Percentiles rank a stretch among this genome's conserved stretches.
Evolutionary conservation across 768 basidiomycete species (phyloP).

Genomic region (Kwoniella bestiolae): DNA sequence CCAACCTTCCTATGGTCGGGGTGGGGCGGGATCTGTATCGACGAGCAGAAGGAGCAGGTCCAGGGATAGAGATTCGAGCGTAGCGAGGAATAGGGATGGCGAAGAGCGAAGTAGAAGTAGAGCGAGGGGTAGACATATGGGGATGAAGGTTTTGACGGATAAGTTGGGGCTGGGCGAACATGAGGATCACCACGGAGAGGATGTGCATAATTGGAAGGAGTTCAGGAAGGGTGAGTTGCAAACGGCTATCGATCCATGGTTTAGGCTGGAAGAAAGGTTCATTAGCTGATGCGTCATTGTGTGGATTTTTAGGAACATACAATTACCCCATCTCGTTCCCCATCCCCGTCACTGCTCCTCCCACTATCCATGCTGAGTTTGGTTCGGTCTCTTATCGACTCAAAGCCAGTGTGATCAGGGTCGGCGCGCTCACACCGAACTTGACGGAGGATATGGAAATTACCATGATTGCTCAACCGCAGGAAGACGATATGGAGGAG

Average conservation of each 20-base stretch:
- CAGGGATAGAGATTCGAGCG: constrained; percentile 20
- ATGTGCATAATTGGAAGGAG: constrained; percentile 70
- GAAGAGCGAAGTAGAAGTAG: constrained; percentile 51
- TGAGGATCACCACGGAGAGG: constrained; percentile 52
- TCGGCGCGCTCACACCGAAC: constrained; percentile 77
- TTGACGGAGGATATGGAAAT: constrained; percentile 74
- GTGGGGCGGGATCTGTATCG: constrained; percentile 42
- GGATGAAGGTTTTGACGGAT: constrained; percentile 55
- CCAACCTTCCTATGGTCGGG: constrained; percentile 43
- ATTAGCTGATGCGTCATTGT: too few species aligned
- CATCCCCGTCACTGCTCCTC: constrained; percentile 78
- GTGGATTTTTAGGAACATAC: constrained; percentile 69
- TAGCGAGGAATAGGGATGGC: constrained; percentile 5
- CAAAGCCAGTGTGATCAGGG: constrained; percentile 79
- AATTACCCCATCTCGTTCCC: constrained; percentile 91
- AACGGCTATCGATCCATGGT: too few species aligned
- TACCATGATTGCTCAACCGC: constrained; percentile 72
- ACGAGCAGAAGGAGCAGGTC: constrained; percentile 18
- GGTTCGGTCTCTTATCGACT: constrained; percentile 80
- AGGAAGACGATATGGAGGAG: constrained; percentile 85
- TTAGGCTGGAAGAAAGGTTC: too few species aligned
- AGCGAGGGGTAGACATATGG: constrained; percentile 55
- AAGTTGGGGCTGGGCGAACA: constrained; percentile 45
- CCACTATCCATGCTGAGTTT: constrained; percentile 72
- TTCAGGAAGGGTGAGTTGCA: constrained; percentile 79